Evolutionary conservation across 73 alveolate species (phyloP).

Genomic region (Tetrahymena malaccensis): DNA sequence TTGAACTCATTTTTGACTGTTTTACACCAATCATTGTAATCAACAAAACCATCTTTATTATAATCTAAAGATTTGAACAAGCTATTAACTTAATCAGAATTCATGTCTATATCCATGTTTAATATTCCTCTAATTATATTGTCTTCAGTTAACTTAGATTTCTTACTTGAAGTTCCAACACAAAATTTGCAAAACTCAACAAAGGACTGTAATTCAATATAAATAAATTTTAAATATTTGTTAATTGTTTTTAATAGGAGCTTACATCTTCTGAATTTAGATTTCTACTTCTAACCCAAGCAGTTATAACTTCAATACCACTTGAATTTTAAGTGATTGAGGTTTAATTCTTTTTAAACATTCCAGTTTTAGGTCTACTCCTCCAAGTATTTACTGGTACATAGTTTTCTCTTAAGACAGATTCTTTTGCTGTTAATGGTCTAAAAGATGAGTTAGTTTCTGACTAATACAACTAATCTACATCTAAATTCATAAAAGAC

Average conservation of each 20-base stretch:
- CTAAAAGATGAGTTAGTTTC: neutral
- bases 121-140: neutral
- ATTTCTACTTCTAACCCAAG: neutral
- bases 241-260: neutral
- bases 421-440: neutral
- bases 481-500: neutral
- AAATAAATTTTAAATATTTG: neutral
- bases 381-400: neutral
- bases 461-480: neutral
- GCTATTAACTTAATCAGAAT: neutral
- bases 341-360: neutral
- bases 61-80: neutral
- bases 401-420: neutral
- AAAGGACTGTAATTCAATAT: neutral
- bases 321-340: neutral
- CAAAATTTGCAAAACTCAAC: neutral
- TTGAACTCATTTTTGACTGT: neutral
- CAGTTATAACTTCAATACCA: neutral
- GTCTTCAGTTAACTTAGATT: neutral
- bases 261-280: neutral
- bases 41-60: neutral
- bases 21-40: neutral
- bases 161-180: neutral
- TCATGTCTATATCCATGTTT: neutral
- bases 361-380: neutral